Conservation (phyloP, 208 protist species). For the Acanthamoeba triangularis region DNA sequence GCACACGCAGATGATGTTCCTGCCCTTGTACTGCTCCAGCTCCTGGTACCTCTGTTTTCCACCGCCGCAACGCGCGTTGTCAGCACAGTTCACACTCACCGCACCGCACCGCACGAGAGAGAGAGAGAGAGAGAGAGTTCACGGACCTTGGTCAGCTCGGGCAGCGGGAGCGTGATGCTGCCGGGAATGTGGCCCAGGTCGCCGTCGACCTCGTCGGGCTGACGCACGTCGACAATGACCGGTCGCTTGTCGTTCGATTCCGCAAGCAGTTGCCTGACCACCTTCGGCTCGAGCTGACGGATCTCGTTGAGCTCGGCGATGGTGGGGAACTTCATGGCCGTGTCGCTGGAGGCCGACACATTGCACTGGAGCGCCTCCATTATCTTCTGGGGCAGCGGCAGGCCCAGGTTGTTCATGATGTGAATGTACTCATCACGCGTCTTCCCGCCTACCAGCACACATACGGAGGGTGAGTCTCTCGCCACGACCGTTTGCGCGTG, state of each 20-base stretch:
- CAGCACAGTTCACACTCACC: not conserved
- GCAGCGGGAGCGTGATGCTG: not conserved
- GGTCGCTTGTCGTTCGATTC: conserved; percentile 1
- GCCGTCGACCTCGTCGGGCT: not conserved
- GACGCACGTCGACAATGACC: not conserved
- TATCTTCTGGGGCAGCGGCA: conserved; percentile 24
- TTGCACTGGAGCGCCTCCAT: conserved; percentile 43
- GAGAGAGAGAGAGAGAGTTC: too few species aligned
- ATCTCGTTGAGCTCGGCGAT: conserved; percentile 28
- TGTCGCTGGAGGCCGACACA: conserved; percentile 3
- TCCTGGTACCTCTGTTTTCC: not conserved
- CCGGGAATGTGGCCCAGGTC: not conserved
- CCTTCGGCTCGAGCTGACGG: not conserved
- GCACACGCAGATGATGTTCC: conserved; percentile 9
- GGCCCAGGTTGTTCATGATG: conserved; percentile 36
- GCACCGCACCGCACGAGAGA: too few species aligned
- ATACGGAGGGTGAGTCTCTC: not conserved
- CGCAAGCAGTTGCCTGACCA: not conserved
- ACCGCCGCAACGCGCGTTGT: not conserved
- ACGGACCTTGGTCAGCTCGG: conserved; percentile 8
- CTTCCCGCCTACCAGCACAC: not conserved
- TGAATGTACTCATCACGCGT: conserved; percentile 34
- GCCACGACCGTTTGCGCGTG: not conserved
- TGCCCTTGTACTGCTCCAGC: not conserved
- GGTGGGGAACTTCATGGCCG: conserved; percentile 47